Evolutionary conservation across 164 flowering plant species (phyloP).

Genomic region (Kalanchoe fedtschenkoi): DNA sequence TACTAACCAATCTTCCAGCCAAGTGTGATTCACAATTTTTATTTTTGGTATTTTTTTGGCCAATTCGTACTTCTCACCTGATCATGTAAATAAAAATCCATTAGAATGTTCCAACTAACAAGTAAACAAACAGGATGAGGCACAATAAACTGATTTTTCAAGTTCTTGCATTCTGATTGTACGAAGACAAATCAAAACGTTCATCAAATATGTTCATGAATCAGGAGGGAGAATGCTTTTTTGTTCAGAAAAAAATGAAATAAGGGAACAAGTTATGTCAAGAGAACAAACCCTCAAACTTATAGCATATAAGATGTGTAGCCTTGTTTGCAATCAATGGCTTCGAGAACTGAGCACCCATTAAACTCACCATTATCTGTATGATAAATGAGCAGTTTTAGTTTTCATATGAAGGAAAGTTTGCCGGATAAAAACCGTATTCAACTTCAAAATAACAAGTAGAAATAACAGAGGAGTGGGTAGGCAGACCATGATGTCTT

Average conservation of each 20-base stretch:
- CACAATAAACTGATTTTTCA: background rate
- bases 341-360: conserved; percentile 88
- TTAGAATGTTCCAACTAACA: background rate
- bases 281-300: conserved; percentile 64
- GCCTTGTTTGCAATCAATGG: conserved; percentile 77
- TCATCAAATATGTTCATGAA: too few relatives aligned
- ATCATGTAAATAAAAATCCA: conserved; percentile 6
- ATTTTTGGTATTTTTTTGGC: conserved; percentile 62
- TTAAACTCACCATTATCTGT: conserved; percentile 77
- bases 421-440: conserved; percentile 2
- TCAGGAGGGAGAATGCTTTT: too few relatives aligned
- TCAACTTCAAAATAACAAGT: background rate
- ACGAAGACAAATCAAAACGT: background rate
- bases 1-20: conserved; percentile 91
- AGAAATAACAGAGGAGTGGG: background rate
- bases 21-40: conserved; percentile 77
- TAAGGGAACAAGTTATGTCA: background rate
- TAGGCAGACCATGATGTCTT: conserved; percentile 66
- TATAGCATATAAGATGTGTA: conserved; percentile 96
- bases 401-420: too few relatives aligned
- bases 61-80: conserved; percentile 93
- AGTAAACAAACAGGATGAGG: background rate
- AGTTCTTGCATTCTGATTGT: background rate
- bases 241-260: too few relatives aligned
- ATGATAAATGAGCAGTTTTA: too few relatives aligned